phyloP scores from a whole-genome alignment of 352 stramenopile genomes.

The Pythium angustatum region DNA sequence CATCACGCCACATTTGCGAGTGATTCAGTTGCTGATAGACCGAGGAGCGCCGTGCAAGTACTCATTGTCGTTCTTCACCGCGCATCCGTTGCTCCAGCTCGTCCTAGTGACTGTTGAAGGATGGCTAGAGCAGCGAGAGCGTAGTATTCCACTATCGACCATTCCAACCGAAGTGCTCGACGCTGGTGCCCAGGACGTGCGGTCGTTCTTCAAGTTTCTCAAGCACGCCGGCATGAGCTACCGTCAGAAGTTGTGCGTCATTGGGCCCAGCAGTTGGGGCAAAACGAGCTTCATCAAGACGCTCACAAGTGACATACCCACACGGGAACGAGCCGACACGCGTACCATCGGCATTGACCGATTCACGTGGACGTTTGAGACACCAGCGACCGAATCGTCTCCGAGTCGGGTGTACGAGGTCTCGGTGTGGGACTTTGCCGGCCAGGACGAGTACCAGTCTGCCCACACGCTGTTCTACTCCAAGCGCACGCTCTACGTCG shows the following conservation, averaged over 20 bases:
- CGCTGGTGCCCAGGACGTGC: background rate
- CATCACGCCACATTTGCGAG: too few species aligned
- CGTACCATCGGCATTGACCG: conserved; percentile 38
- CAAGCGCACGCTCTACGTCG: conserved; percentile 19
- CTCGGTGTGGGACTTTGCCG: conserved; percentile 23
- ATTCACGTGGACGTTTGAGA: conserved; percentile 31
- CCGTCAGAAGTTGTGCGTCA: conserved; percentile 31
- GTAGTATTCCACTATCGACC: too few species aligned
- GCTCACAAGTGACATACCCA: conserved; percentile 16
- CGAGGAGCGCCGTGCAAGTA: too few species aligned
- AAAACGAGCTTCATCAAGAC: conserved; percentile 43
- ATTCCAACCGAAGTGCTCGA: background rate
- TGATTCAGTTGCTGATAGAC: too few species aligned
- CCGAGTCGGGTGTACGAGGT: conserved; percentile 4
- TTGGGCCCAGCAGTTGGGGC: conserved; percentile 32
- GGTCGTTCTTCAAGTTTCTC: conserved; percentile 4
- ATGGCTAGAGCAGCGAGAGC: too few species aligned
- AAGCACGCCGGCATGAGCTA: background rate
- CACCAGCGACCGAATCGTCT: background rate
- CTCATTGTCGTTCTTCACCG: too few species aligned
- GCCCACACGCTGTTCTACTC: conserved; percentile 25
- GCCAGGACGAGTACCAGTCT: conserved; percentile 23
- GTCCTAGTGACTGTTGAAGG: too few species aligned
- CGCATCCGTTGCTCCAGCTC: too few species aligned
- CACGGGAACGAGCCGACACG: conserved; percentile 19